These are phyloP conservation scores for Beauveria sp. DNA, from an alignment of 2,329 filamentous ascomycete genomes.

Conservation along the genomic window DNA sequence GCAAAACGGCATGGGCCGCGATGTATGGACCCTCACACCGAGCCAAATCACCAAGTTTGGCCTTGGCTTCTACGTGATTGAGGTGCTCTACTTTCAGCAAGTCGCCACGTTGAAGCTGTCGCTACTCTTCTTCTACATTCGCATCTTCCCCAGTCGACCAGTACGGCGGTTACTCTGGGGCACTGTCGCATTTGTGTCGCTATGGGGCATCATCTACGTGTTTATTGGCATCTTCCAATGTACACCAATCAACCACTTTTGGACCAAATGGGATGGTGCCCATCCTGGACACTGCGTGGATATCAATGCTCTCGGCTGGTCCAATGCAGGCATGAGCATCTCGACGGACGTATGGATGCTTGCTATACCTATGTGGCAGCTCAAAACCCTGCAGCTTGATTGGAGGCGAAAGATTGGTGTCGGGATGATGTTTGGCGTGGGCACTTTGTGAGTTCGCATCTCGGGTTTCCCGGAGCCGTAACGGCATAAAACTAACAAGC, in stretches of 20 bases:
- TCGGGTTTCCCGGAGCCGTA: too few relatives aligned
- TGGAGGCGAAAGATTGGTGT: slow-evolving; percentile 36
- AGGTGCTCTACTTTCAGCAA: slow-evolving; percentile 31
- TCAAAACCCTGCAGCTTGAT: slow-evolving; percentile 26
- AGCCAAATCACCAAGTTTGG: slow-evolving; percentile 19
- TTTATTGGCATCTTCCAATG: slow-evolving; percentile 30
- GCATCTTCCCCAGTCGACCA: slow-evolving; percentile 28
- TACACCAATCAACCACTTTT: slow-evolving; percentile 31
- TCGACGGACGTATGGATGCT: slow-evolving; percentile 36
- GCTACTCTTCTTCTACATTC: slow-evolving; percentile 33
- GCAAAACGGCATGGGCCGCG: slow-evolving; percentile 22
- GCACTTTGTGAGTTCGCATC: slow-evolving; percentile 26
- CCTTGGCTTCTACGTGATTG: slow-evolving; percentile 25
- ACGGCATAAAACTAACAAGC: background rate
- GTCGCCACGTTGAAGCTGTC: slow-evolving; percentile 32
- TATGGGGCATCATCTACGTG: slow-evolving; percentile 24
- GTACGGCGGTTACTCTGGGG: slow-evolving; percentile 25
- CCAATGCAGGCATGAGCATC: slow-evolving; percentile 34
- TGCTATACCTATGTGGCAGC: slow-evolving; percentile 30
- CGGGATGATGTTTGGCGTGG: slow-evolving; percentile 35
- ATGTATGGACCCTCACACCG: slow-evolving; percentile 25
- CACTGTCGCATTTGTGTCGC: slow-evolving; percentile 23
- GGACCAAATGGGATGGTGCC: slow-evolving; percentile 33
- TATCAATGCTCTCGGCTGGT: slow-evolving; percentile 31
- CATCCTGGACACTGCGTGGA: slow-evolving; percentile 33